Evolutionary conservation across 768 basidiomycete genomes (phyloP), one percentile per base, ranked within the genome.

Genomic region (Crucibulum laeve): DNA sequence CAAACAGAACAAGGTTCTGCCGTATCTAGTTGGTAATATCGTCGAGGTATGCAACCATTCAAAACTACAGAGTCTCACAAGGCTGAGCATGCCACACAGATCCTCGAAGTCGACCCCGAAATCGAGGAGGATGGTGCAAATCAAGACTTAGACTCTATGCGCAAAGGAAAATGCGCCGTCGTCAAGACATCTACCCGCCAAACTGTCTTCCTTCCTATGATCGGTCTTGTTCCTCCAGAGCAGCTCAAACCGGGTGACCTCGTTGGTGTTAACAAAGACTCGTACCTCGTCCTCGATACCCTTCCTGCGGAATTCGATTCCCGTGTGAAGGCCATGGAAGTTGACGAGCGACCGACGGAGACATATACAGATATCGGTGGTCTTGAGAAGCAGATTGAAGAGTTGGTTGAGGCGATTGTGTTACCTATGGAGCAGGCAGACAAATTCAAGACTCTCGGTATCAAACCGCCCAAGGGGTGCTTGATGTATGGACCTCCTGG

Each of bases 401-500:
- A 98, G 62, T 64, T 99, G 41, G 92, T 96, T 1, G 96, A 99
- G 64, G 96, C 96, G 0, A 96, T 99, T 49, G 95, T 99, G 2
- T 64, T 96, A 50, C 96, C 96, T 0, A 99, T 99, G 94, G 89
- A 97, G 59, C 92, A 99, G 61, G 87, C 92, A 8, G 96, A 98
- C 43, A 93, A 91, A 62, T 99, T 99, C 76, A 97, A 98, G 73
- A 92, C 85, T 1, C 65, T 99, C n/a, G 96, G 96, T 25, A 98
- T 99, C 58, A 89, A 83, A 50, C 92, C 96, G 21, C 96, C 96
- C 5, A 99, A 99, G 67, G 96, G 96, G 24, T 94, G 89, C 56
- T 65, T 99, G 47, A 99, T 99, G 96, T 98, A 98, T 57, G 96
- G 96, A 5, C 93, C 96, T 47, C 96, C 96, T 54, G 94, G 93